A percentile compares a stretch with the other conserved stretches of the same genome.
Conservation (phyloP, 2,329 filamentous ascomycete genomes). For the Epichloe sibirici region DNA sequence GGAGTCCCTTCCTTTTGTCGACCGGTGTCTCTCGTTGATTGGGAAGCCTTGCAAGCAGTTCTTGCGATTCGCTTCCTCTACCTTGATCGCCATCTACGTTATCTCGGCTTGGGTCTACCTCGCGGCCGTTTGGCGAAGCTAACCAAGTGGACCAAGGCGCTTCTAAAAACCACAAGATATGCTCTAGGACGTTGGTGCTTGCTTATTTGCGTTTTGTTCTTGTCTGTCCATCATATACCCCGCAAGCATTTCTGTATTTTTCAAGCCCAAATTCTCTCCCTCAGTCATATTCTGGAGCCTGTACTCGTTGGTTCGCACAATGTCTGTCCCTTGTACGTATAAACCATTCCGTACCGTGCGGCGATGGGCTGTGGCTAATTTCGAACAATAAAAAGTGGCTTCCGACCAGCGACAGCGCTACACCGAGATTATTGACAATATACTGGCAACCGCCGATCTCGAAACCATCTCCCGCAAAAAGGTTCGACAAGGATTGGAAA, state of each 20-base stretch:
- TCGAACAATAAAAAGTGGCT: slow-evolving; percentile 27
- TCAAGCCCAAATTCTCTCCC: background rate
- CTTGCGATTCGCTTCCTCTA: background rate
- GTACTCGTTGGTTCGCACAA: slow-evolving; percentile 6
- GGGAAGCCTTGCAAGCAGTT: background rate
- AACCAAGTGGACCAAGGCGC: background rate
- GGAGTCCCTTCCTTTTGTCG: background rate
- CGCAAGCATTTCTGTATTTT: background rate
- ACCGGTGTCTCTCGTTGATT: background rate
- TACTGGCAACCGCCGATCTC: slow-evolving; percentile 45
- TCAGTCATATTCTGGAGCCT: background rate
- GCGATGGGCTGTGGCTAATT: background rate
- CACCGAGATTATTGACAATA: slow-evolving; percentile 47
- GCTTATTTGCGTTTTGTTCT: background rate
- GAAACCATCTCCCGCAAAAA: slow-evolving; percentile 53
- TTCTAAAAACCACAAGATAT: slow-evolving; percentile 6
- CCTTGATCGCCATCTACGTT: background rate
- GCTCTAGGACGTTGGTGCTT: slow-evolving; percentile 6
- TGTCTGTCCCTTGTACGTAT: slow-evolving; percentile 15
- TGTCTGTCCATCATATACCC: background rate
- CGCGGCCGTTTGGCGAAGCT: background rate
- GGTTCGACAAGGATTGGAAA: slow-evolving; percentile 44
- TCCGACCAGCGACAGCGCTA: slow-evolving; percentile 38
- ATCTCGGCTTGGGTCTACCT: background rate
- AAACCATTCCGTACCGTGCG: background rate